Percentiles rank a stretch among this genome's conserved stretches.
Conservation (phyloP, 1,139 yeast genomes). For the Diutina pseudorugosa region DNA sequence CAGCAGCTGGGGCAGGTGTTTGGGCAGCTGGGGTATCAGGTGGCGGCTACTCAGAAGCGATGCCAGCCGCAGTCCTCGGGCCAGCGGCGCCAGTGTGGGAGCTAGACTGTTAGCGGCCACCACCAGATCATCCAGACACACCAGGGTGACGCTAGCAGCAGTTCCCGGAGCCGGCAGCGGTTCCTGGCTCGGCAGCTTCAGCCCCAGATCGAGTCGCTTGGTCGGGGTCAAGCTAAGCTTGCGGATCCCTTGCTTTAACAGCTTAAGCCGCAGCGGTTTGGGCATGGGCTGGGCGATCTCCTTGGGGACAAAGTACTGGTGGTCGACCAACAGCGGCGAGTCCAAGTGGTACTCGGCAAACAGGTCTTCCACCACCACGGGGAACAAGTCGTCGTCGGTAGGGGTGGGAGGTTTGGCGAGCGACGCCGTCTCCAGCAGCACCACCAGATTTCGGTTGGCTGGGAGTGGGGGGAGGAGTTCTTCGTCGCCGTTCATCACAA, state of each 20-base stretch:
- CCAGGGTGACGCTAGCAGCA: neutral
- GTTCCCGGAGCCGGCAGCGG: neutral
- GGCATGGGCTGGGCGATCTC: neutral
- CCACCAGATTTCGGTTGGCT: neutral
- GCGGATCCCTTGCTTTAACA: constrained; percentile 26
- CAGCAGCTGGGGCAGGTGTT: neutral
- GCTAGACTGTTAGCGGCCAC: neutral
- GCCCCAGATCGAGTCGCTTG: neutral
- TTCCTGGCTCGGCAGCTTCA: neutral
- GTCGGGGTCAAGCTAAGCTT: constrained; percentile 11
- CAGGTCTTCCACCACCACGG: constrained; percentile 5
- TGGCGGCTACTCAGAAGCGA: neutral
- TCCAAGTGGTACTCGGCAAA: constrained; percentile 15
- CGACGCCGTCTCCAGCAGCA: neutral
- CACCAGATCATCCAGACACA: neutral
- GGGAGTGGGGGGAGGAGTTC: constrained; percentile 3
- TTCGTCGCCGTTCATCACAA: neutral
- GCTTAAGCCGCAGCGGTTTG: constrained; percentile 16
- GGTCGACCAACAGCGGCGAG: constrained; percentile 13
- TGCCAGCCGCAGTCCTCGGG: neutral
- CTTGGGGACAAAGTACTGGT: constrained; percentile 7
- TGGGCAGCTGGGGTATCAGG: neutral
- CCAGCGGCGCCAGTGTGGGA: neutral
- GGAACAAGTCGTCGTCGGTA: neutral
- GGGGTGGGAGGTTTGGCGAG: neutral